Evolutionary conservation across 2,329 filamentous ascomycete species (phyloP).

Genomic region (Sphaerulina populicola): DNA sequence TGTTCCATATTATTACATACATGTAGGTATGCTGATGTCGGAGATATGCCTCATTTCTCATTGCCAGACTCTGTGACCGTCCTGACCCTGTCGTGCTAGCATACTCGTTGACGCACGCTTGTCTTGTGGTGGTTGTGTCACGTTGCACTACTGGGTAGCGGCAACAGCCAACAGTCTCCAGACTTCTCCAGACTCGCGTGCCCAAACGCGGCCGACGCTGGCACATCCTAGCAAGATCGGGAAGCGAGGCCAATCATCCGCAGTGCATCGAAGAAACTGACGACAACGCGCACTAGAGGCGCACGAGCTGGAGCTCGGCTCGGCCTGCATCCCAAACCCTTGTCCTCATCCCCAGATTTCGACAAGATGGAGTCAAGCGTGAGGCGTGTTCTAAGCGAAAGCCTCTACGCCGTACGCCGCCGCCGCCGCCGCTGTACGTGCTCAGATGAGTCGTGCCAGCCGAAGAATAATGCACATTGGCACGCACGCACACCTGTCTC

Average conservation of each 20-base stretch:
- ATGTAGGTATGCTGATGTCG: neutral
- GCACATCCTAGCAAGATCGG: neutral
- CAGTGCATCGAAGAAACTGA: conserved; percentile 6
- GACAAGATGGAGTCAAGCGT: neutral
- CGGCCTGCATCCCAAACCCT: neutral
- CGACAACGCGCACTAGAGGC: conserved; percentile 9
- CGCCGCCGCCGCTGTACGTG: too few species aligned
- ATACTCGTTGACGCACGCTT: neutral
- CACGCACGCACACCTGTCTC: neutral
- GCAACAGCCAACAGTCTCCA: neutral
- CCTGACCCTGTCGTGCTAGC: neutral
- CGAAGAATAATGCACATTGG: too few species aligned
- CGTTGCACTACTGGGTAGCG: neutral
- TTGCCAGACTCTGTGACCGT: neutral
- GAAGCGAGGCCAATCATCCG: conserved; percentile 8
- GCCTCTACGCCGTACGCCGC: neutral
- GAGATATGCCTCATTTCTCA: neutral
- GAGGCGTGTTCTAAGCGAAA: conserved; percentile 7
- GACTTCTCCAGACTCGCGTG: conserved; percentile 6
- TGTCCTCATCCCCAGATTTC: conserved; percentile 1
- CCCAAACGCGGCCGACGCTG: neutral
- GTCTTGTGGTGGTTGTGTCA: neutral
- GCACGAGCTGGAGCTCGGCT: conserved; percentile 2
- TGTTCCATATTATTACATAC: too few species aligned
- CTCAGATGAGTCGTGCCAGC: neutral